Evolutionary conservation across 495 filamentous ascomycete species (phyloP).

Genomic region (Trichoderma asperelloides): DNA sequence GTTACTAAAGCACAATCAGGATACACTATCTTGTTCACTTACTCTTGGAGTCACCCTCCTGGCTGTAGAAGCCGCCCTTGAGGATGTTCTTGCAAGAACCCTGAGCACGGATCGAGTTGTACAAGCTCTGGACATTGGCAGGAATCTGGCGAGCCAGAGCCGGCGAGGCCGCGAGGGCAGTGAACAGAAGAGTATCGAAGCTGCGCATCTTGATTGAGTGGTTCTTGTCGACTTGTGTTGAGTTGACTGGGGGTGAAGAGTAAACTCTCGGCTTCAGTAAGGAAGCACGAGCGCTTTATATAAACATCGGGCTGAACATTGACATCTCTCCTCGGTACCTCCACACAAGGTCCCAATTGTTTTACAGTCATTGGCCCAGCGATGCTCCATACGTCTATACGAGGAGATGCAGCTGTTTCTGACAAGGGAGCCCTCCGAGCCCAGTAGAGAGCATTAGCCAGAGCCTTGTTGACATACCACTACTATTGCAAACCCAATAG

Average conservation of each 20-base stretch:
- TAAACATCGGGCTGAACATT: not conserved
- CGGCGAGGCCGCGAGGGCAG: not conserved
- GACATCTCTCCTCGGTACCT: not conserved
- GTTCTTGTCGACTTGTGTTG: not conserved
- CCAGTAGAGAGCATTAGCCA: no score
- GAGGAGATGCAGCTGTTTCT: not conserved
- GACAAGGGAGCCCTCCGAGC: no score
- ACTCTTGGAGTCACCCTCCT: constrained; percentile 21
- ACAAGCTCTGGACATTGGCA: constrained; percentile 19
- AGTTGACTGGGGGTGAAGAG: not conserved
- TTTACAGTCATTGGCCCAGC: not conserved
- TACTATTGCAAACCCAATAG: no score
- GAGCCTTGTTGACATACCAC: no score
- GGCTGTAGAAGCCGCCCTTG: constrained; percentile 21
- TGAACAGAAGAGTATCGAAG: not conserved
- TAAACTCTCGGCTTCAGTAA: not conserved
- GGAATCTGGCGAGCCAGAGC: constrained; percentile 21
- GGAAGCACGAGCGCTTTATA: not conserved
- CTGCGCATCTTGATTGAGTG: not conserved
- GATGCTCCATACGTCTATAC: not conserved
- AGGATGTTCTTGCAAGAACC: constrained; percentile 18
- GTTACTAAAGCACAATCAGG: not conserved
- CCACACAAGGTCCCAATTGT: not conserved
- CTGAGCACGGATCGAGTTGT: constrained; percentile 20
- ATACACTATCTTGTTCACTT: not conserved